Evolutionary conservation across 192 early-diverging fungal genomes (phyloP).

Genomic region (Phycomyces blakesleeanus): DNA sequence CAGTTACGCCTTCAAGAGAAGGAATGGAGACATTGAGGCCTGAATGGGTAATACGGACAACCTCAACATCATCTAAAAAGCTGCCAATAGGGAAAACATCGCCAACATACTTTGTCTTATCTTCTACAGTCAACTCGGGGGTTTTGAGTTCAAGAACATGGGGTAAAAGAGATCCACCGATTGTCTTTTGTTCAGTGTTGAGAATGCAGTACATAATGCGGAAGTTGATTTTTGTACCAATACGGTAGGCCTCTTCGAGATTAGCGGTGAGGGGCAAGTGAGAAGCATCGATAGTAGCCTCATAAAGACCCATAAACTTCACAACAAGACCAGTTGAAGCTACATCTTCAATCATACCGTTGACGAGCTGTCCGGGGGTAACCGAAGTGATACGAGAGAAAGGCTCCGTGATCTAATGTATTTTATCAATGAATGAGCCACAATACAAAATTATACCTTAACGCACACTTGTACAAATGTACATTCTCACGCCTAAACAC

Average conservation of each 20-base stretch:
- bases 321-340: constrained; percentile 64
- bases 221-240: constrained; percentile 58
- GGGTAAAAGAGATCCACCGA: constrained; percentile 53
- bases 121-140: not conserved
- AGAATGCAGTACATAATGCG: constrained; percentile 77
- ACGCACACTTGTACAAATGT: too few relatives aligned
- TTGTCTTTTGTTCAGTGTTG: constrained; percentile 56
- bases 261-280: constrained; percentile 51
- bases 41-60: constrained; percentile 53
- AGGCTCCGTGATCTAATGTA: constrained; percentile 23
- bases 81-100: constrained; percentile 65
- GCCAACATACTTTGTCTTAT: constrained; percentile 26
- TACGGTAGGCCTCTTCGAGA: constrained; percentile 51
- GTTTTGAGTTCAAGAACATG: constrained; percentile 51
- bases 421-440: not conserved
- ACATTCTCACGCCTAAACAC: too few relatives aligned
- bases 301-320: constrained; percentile 81
- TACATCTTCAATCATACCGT: constrained; percentile 59
- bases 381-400: constrained; percentile 70
- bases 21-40: constrained; percentile 65
- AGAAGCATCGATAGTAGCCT: constrained; percentile 63
- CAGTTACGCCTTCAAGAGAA: constrained; percentile 37
- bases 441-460: too few relatives aligned
- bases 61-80: constrained; percentile 57
- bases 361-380: constrained; percentile 75